phyloP scores from a whole-genome alignment of 139 green algal species.

The Chlorella sp. region DNA sequence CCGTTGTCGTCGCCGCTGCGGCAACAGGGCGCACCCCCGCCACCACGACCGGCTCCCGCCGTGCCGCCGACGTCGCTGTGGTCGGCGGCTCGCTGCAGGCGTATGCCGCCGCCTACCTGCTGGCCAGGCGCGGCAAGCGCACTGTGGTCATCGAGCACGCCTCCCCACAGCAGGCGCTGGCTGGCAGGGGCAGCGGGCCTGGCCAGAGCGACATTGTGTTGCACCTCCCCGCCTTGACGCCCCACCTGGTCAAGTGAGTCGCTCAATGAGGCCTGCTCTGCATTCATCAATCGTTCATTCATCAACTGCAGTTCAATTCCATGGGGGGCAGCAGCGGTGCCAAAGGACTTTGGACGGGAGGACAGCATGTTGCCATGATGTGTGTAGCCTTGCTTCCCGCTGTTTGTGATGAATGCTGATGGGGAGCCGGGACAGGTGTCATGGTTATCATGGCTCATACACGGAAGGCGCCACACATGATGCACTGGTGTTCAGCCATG shows the following conservation, averaged over 20 bases:
- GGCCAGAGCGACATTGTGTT: background rate
- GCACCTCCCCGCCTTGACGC: slow-evolving; percentile 6
- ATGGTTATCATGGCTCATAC: too few relatives aligned
- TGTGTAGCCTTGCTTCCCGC: background rate
- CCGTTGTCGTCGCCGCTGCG: background rate
- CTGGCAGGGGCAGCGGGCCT: background rate
- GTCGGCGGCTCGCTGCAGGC: slow-evolving; percentile 21
- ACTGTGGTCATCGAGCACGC: background rate
- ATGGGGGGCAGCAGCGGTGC: too few relatives aligned
- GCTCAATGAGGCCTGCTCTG: background rate
- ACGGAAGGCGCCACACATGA: too few relatives aligned
- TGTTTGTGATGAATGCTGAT: too few relatives aligned
- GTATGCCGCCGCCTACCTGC: slow-evolving; percentile 18
- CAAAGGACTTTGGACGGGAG: too few relatives aligned
- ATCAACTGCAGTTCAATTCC: too few relatives aligned
- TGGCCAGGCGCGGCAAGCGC: slow-evolving; percentile 5
- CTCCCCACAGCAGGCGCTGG: background rate
- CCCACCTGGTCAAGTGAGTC: slow-evolving; percentile 21
- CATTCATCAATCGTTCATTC: too few relatives aligned
- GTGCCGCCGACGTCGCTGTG: slow-evolving; percentile 9
- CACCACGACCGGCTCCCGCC: background rate
- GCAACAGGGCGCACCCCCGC: background rate
- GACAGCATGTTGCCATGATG: too few relatives aligned
- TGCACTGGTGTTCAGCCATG: too few relatives aligned
- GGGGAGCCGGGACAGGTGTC: too few relatives aligned